Conservation (phyloP, 2,329 filamentous ascomycete species). For the Colletotrichum musicola region DNA sequence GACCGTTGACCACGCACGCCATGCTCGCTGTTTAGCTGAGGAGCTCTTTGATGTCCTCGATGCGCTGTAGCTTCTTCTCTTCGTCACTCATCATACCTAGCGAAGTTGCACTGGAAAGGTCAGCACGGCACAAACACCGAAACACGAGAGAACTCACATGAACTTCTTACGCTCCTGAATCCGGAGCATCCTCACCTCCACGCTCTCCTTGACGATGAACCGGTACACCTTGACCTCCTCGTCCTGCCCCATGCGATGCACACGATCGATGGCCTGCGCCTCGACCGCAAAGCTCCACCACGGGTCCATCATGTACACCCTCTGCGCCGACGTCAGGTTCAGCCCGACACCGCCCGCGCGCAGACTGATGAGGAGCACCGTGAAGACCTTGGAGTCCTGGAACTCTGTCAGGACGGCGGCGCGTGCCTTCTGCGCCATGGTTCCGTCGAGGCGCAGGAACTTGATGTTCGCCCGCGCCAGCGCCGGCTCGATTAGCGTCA, state of each 20-base stretch:
- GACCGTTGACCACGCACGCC: background rate
- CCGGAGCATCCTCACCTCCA: conserved; percentile 94
- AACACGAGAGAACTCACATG: conserved; percentile 71
- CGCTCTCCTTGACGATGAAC: conserved; percentile 90
- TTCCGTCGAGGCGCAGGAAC: conserved; percentile 90
- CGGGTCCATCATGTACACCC: conserved; percentile 99
- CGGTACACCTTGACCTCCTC: conserved; percentile 86
- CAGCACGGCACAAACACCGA: background rate
- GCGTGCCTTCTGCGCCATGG: conserved; percentile 87
- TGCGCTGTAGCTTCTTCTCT: conserved; percentile 88
- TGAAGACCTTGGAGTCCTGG: conserved; percentile 69
- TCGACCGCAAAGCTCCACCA: conserved; percentile 99
- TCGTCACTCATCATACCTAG: conserved; percentile 96
- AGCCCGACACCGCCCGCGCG: conserved; percentile 93
- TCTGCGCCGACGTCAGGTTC: conserved; percentile 88
- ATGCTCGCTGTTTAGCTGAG: conserved; percentile 66
- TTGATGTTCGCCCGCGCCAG: conserved; percentile 78
- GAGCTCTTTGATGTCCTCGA: conserved; percentile 94
- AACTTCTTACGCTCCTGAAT: conserved; percentile 98
- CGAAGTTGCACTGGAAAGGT: conserved; percentile 79
- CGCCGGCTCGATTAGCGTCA: conserved; percentile 89
- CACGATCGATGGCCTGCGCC: conserved; percentile 96
- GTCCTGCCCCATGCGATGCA: conserved; percentile 96
- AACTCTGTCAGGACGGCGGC: conserved; percentile 84
- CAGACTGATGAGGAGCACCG: conserved; percentile 84